Evolutionary conservation across 129 eudicot genomes (phyloP), one percentile per base, ranked within the genome.

Genomic region (Centella asiatica): DNA sequence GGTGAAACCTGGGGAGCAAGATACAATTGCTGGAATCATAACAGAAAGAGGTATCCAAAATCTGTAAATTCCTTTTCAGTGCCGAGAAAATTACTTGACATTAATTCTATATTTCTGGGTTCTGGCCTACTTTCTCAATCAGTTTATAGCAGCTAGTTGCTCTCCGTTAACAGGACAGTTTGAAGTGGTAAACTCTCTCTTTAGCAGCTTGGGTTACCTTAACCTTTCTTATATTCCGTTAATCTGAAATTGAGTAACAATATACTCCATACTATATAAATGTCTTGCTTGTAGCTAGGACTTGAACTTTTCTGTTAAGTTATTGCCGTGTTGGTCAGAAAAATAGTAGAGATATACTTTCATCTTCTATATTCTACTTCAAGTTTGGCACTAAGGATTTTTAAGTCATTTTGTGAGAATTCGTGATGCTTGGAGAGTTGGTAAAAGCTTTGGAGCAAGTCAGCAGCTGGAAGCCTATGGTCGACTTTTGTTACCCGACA

Each of bases 1-100:
- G 62, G 99, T 93, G 31, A 88, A 83, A 73, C 96, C 96, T 54
- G 99, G 96, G 40, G 99, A 85, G 73, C 80, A 93, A 55, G 78
- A 77, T 12, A 62, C 92, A 26, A 57, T 93, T 85, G 99, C 99
- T 66, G 99, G 99, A 53, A 93, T 93, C 55, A 93, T 93, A 60
- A 87, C 99, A 26, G 99, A 93, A 76, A 87, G 99, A 80, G 99
- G 99, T 84, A 72, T 44, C 17, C 36, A 2, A 47, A 39, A 32
- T 53, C 27, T 40, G 7, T 54, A 19, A 19, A 5, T 22, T 40
- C 53, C 71, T 57, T 55, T 27, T 29, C 6, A 28, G 61, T 13
- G 0, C 28, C 31, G 24, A 18, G 8, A 57, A 10, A 12, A 52
- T 52, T 4, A 12, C 5, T 12, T 1, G 11, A 42, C 10, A 34